Evolutionary conservation across 2,329 filamentous ascomycete species (phyloP), one percentile per base, ranked within the genome.

Genomic region (Claviceps digitariae): DNA sequence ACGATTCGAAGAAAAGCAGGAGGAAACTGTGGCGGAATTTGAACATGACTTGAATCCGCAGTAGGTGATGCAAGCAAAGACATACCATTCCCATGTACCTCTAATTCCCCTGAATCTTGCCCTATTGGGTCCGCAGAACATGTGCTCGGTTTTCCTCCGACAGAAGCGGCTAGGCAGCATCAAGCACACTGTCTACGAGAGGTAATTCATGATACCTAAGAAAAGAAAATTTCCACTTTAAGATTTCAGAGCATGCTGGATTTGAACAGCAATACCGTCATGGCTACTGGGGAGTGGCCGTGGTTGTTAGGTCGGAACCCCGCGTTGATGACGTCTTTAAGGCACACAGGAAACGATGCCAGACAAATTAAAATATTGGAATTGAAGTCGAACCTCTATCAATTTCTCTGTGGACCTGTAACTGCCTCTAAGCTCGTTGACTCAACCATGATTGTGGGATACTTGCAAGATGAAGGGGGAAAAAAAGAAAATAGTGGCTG

Each of bases 171-270:
- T 95, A 77, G 1, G 82, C 69, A 1, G 79, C 59, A 52, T 70
- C 77, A 47, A 93, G 67, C 1, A 82, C 65, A 0, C 74, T 81
- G 52, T 83, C 80, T 23, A 79, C 70, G 47, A 95, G 89, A 8
- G 21, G 31, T 15, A 12, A 38, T 2, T 23, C 12, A 29, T 9
- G 9, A 9, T 29, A 29, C 9, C 9, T 12, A 12, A 21, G n/a
- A 49, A 13, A n/a, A n/a, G n/a, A 36, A 21, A 36, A 15, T 40
- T 15, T 5, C 20, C 12, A 21, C 10, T 15, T 13, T 41, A 23
- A 23, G 21, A 34, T 13, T 5, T 3, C 4, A 5, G 23, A 13
- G 10, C 17, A 12, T 25, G 44, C 27, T 43, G 29, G 44, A 10
- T 20, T 46, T 47, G 31, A 21, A 51, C 40, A 40, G 38, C n/a